Evolutionary conservation across 352 stramenopile genomes (phyloP).

Genomic region (Globisporangium paddicum): DNA sequence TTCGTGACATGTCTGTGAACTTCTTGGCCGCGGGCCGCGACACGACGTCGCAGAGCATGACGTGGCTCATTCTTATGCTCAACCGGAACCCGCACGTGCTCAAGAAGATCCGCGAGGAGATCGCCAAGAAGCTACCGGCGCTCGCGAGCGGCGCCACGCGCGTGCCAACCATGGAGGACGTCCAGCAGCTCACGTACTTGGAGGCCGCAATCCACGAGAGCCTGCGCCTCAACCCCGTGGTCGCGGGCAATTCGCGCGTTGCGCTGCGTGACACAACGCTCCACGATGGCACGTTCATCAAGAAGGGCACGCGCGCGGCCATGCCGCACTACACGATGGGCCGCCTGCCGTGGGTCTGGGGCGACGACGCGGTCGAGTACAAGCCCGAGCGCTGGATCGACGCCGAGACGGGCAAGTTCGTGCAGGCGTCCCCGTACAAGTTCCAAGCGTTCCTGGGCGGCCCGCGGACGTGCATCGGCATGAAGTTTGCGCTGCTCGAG

Average conservation of each 20-base stretch:
- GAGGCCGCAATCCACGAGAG: slow-evolving; percentile 40
- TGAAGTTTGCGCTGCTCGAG: slow-evolving; percentile 36
- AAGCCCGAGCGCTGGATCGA: slow-evolving; percentile 50
- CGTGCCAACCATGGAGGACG: slow-evolving; percentile 36
- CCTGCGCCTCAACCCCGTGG: slow-evolving; percentile 41
- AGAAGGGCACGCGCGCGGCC: slow-evolving; percentile 24
- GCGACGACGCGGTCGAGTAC: slow-evolving; percentile 33
- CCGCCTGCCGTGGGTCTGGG: slow-evolving; percentile 33
- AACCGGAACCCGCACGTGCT: slow-evolving; percentile 45
- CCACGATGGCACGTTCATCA: slow-evolving; percentile 42
- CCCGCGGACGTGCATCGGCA: slow-evolving; percentile 37
- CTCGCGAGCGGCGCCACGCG: slow-evolving; percentile 12
- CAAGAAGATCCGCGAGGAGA: slow-evolving; percentile 20
- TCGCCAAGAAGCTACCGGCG: slow-evolving; percentile 26
- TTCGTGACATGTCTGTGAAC: slow-evolving; percentile 81
- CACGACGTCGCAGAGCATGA: slow-evolving; percentile 66
- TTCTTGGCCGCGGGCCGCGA: slow-evolving; percentile 77
- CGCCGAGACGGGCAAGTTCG: slow-evolving; percentile 18
- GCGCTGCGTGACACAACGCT: slow-evolving; percentile 30
- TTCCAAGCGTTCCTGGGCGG: slow-evolving; percentile 44
- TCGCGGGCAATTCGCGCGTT: slow-evolving; percentile 32
- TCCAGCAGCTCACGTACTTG: slow-evolving; percentile 42
- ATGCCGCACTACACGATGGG: slow-evolving; percentile 39
- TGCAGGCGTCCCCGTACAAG: slow-evolving; percentile 29
- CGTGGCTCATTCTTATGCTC: slow-evolving; percentile 78